Base-by-base conservation (phyloP, 2,329 filamentous ascomycete genomes). In the Xylariales sp. region DNA sequence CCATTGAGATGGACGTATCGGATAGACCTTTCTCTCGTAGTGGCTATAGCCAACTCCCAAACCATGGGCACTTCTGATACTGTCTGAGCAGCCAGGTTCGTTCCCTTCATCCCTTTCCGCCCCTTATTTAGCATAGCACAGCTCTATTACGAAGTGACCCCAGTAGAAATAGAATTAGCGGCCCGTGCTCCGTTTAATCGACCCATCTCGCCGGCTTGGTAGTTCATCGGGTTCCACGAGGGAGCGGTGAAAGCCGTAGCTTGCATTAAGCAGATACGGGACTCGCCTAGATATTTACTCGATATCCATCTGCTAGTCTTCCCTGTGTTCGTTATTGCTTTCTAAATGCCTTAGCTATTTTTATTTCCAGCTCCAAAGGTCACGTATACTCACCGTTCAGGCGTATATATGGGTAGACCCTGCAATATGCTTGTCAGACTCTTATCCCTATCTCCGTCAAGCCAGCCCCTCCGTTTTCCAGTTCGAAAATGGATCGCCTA, bases 221-320 rank as follows among this genome's bases (percentile, higher is more conserved):
- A 34, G 48, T 58, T 50, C 46, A 60, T 60, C 32, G 41, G 50
- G 30, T n/a, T 60, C 41, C 43, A 34, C 9, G 43, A 58, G 30
- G 18, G 32, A 4, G n/a, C 39, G 54, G 28, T 32, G 54, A 43
- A 43, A 30, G 34, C 18, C 18, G 18, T 30, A 32, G 14, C 34
- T n/a, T 54, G 28, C 18, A 8, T 34, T 10, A 32, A 3, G 14
- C 18, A 34, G 41, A 54, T 5, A 52, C 3, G 49, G 34, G 14
- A n/a, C 32, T 32, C 16, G 30, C 10, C 23, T 34, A 14, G 48
- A 16, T 30, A 14, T 39, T 39, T 39, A 39, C 36, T 10, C 12
- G n/a, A 18, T 5, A 34, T 34, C 8, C 32, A 34, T 14, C n/a
- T n/a, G 7, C n/a, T 18, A 3, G 12, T 14, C 39, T 3, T 41